These are phyloP conservation scores for Podospora tetraspora DNA, from an alignment of 495 filamentous ascomycete species.

Conservation along the genomic window DNA sequence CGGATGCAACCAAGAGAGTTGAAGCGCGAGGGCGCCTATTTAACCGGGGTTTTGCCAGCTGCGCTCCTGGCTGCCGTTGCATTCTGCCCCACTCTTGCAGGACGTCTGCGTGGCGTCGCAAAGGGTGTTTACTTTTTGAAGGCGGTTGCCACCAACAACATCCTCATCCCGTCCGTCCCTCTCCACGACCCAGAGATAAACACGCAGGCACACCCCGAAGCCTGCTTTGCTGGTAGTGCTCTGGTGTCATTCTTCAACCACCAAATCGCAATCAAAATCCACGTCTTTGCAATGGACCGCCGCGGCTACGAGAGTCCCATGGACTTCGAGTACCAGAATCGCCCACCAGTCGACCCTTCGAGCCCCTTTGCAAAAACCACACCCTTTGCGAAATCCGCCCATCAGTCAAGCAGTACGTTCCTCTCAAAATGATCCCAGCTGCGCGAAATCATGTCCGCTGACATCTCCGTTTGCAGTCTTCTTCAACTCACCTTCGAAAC, in stretches of 20 bases:
- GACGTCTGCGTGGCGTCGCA: neutral
- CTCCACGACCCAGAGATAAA: neutral
- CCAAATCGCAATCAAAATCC: neutral
- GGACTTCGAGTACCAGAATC: conserved; percentile 47
- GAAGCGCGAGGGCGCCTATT: neutral
- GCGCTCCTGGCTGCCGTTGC: neutral
- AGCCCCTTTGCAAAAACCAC: conserved; percentile 36
- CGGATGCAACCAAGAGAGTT: neutral
- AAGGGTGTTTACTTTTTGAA: conserved; percentile 25
- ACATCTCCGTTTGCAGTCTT: conserved; percentile 9
- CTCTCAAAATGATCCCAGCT: neutral
- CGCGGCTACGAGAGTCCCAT: conserved; percentile 44
- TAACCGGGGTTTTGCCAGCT: neutral
- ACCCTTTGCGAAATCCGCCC: conserved; percentile 15
- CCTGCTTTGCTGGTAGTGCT: neutral
- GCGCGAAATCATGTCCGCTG: neutral
- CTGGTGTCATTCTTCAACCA: neutral
- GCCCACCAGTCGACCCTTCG: conserved; percentile 40
- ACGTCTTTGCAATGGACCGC: conserved; percentile 32
- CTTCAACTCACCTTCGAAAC: conserved; percentile 29
- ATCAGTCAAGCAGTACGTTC: conserved; percentile 22
- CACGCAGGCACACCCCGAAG: neutral
- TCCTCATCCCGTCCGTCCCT: conserved; percentile 2
- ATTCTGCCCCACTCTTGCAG: conserved; percentile 1
- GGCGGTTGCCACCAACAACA: conserved; percentile 29